These are phyloP conservation scores for Exophiala phaeomuriformis DNA, from an alignment of 2,329 filamentous ascomycete genomes.

Conservation along the genomic window DNA sequence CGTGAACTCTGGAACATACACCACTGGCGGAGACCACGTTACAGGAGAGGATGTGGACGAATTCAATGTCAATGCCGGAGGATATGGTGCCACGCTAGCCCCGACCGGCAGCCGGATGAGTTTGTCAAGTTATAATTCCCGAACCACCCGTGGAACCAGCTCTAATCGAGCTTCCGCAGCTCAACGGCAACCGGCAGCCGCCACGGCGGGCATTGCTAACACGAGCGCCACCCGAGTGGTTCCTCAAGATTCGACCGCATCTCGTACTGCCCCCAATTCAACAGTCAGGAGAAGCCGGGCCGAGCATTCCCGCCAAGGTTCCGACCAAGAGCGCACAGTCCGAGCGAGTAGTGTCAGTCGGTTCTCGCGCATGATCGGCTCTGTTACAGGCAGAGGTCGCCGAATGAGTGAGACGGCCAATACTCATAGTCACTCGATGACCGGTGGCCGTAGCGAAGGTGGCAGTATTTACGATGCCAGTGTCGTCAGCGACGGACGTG, in stretches of 20 bases:
- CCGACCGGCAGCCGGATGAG: constrained; percentile 46
- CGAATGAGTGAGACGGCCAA: constrained; percentile 22
- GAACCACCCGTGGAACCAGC: constrained; percentile 56
- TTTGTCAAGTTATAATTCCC: constrained; percentile 72
- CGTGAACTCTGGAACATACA: constrained; percentile 32
- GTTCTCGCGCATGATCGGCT: constrained; percentile 40
- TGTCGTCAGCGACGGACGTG: constrained; percentile 34
- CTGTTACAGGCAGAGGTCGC: constrained; percentile 40
- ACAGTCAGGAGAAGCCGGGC: constrained; percentile 28
- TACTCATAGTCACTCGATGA: neutral
- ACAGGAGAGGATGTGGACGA: constrained; percentile 60
- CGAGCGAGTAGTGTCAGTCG: constrained; percentile 28
- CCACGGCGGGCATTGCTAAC: constrained; percentile 31
- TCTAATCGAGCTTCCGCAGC: constrained; percentile 33
- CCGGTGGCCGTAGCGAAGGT: constrained; percentile 13
- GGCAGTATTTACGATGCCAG: constrained; percentile 36
- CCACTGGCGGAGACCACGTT: constrained; percentile 51
- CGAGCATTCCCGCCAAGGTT: constrained; percentile 39
- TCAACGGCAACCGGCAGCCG: constrained; percentile 33
- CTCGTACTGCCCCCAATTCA: constrained; percentile 24
- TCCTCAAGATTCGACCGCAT: constrained; percentile 30
- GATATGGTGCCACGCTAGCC: constrained; percentile 47
- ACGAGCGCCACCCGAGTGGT: constrained; percentile 30
- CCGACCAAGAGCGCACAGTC: constrained; percentile 43
- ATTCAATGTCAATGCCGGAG: constrained; percentile 79